Evolutionary conservation across 2,329 filamentous ascomycete genomes (phyloP).

Genomic region (Alternaria brassicicola): DNA sequence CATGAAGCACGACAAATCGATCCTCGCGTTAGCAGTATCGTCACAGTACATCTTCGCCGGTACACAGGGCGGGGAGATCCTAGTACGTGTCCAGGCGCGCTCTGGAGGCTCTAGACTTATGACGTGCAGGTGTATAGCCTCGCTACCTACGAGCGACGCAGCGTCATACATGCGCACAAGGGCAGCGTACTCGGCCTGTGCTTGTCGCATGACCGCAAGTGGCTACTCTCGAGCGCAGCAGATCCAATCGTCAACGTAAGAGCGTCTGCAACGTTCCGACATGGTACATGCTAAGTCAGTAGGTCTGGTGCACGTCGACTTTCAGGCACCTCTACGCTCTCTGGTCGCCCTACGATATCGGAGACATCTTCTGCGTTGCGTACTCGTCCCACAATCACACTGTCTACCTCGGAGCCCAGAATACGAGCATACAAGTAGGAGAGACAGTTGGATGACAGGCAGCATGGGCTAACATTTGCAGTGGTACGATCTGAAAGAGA

Average conservation of each 20-base stretch:
- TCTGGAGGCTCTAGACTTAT: slow-evolving; percentile 21
- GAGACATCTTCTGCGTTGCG: slow-evolving; percentile 93
- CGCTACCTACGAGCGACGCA: slow-evolving; percentile 80
- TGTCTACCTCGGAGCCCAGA: slow-evolving; percentile 90
- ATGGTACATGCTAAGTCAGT: slow-evolving; percentile 13
- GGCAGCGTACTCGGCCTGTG: slow-evolving; percentile 87
- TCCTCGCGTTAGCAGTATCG: slow-evolving; percentile 82
- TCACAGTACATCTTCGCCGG: slow-evolving; percentile 86
- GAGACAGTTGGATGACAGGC: neutral
- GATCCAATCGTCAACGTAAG: slow-evolving; percentile 86
- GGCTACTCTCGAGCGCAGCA: slow-evolving; percentile 90
- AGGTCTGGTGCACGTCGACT: slow-evolving; percentile 80
- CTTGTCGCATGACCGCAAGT: slow-evolving; percentile 73
- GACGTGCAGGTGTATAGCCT: slow-evolving; percentile 74
- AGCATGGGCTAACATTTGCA: slow-evolving; percentile 34
- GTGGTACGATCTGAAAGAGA: slow-evolving; percentile 80
- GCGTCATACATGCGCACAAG: slow-evolving; percentile 84
- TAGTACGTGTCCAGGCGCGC: slow-evolving; percentile 56
- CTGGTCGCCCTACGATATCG: slow-evolving; percentile 91
- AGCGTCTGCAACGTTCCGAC: slow-evolving; percentile 1
- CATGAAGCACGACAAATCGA: slow-evolving; percentile 76
- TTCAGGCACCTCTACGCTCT: slow-evolving; percentile 84
- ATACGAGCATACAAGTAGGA: slow-evolving; percentile 73
- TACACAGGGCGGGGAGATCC: slow-evolving; percentile 90
- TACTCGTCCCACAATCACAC: slow-evolving; percentile 82